Percentiles rank a stretch among this genome's conserved stretches.
Evolutionary conservation across 1,284 basidiomycete species (phyloP).

Genomic region (Lentinula novae-zelandiae): DNA sequence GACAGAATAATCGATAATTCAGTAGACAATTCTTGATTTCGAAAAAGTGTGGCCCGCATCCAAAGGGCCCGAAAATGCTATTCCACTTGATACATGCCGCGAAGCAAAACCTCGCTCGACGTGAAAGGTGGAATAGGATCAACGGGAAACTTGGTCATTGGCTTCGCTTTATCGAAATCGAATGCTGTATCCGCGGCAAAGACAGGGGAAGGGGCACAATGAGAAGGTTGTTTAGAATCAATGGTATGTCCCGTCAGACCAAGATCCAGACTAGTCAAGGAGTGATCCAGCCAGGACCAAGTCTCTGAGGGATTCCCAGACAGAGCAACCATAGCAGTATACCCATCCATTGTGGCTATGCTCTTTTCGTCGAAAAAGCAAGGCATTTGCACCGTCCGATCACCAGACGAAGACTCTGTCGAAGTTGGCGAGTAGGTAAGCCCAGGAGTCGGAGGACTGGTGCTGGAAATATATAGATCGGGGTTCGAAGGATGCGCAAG

Average conservation of each 20-base stretch:
- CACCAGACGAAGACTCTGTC: constrained; percentile 46
- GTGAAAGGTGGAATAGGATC: background rate
- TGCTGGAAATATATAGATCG: constrained; percentile 14
- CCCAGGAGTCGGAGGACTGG: constrained; percentile 46
- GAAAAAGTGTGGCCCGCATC: background rate
- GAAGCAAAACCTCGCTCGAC: background rate
- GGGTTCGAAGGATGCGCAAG: background rate
- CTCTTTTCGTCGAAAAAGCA: constrained; percentile 38
- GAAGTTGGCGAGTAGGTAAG: constrained; percentile 54
- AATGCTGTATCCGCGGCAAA: background rate
- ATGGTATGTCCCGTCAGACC: background rate
- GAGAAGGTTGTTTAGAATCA: background rate
- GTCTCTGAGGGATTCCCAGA: constrained; percentile 15
- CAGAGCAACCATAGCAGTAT: constrained; percentile 25
- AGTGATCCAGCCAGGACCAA: constrained; percentile 25
- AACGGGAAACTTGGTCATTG: background rate
- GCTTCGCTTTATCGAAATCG: background rate
- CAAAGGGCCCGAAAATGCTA: background rate
- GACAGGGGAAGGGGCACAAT: background rate
- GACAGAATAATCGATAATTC: background rate
- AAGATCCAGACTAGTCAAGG: constrained; percentile 4
- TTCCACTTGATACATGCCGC: background rate
- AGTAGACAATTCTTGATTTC: background rate
- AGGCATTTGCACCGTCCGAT: constrained; percentile 51
- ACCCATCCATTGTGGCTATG: constrained; percentile 20